A percentile compares a stretch with the other conserved stretches of the same genome.
These are phyloP conservation scores for Dunaliella salina DNA, from an alignment of 163 green algal species.

Conservation along the genomic window DNA sequence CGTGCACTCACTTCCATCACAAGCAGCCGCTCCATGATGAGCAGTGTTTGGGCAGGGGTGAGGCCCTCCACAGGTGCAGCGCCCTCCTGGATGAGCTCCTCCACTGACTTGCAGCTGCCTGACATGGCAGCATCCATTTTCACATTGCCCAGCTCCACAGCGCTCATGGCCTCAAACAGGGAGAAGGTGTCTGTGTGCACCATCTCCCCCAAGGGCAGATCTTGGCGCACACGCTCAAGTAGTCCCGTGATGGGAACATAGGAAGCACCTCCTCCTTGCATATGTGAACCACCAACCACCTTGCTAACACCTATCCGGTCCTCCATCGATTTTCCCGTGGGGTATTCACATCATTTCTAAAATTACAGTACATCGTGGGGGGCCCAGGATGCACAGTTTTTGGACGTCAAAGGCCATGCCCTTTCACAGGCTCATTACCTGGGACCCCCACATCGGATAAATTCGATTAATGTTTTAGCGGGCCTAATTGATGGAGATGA, in stretches of 20 bases:
- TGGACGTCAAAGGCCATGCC: too few relatives aligned
- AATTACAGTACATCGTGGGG: too few relatives aligned
- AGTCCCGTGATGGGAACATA: slow-evolving; percentile 25
- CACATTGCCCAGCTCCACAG: slow-evolving; percentile 81
- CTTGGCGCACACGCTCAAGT: slow-evolving; percentile 14
- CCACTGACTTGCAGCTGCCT: slow-evolving; percentile 21
- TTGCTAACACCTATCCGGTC: too few relatives aligned
- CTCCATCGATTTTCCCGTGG: too few relatives aligned
- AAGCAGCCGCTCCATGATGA: slow-evolving; percentile 71
- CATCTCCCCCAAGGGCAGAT: slow-evolving; percentile 49
- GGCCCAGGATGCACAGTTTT: too few relatives aligned
- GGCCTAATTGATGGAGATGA: too few relatives aligned
- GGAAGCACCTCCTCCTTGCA: neutral
- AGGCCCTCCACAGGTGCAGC: slow-evolving; percentile 49
- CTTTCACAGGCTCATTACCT: too few relatives aligned
- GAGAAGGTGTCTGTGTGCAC: slow-evolving; percentile 71
- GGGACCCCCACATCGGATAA: too few relatives aligned
- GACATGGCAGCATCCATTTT: slow-evolving; percentile 81
- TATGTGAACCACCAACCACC: too few relatives aligned
- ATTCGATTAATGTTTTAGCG: too few relatives aligned
- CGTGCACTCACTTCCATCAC: slow-evolving; percentile 48
- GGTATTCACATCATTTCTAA: too few relatives aligned
- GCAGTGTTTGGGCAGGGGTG: slow-evolving; percentile 34
- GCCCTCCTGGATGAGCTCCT: slow-evolving; percentile 50
- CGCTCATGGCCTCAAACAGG: slow-evolving; percentile 84